phyloP scores from a whole-genome alignment of 257 asterid species.

The Lantana camara region DNA sequence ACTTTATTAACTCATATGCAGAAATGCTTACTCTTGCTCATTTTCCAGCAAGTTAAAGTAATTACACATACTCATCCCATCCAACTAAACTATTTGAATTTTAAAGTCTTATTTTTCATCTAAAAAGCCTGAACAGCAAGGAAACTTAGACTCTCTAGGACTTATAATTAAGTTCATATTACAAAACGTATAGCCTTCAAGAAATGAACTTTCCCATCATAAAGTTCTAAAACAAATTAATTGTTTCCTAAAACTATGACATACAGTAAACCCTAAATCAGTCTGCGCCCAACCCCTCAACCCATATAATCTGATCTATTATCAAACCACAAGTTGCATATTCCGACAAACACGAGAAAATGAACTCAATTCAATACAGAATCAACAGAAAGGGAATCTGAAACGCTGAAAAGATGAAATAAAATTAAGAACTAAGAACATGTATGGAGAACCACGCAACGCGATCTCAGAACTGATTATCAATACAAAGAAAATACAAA shows the following conservation, averaged over 20 bases:
- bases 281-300: neutral
- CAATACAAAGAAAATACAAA: neutral
- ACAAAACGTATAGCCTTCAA: neutral
- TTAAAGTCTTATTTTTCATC: neutral
- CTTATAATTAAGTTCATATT: conserved; percentile 9
- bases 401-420: neutral
- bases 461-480: neutral
- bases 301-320: neutral
- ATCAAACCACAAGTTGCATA: conserved; percentile 2
- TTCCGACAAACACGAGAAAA: neutral
- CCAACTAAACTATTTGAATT: conserved; percentile 12
- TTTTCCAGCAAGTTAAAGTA: neutral
- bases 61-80: neutral
- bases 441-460: too few relatives aligned
- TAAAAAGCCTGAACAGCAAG: neutral
- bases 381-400: too few relatives aligned
- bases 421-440: neutral
- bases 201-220: neutral
- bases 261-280: neutral
- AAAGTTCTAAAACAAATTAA: neutral
- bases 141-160: neutral
- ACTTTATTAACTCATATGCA: too few relatives aligned
- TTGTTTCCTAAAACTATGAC: neutral
- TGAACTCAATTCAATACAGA: neutral
- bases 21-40: neutral